Base-by-base conservation (phyloP, 306 rosid species). In the Cucumis melo region DNA sequence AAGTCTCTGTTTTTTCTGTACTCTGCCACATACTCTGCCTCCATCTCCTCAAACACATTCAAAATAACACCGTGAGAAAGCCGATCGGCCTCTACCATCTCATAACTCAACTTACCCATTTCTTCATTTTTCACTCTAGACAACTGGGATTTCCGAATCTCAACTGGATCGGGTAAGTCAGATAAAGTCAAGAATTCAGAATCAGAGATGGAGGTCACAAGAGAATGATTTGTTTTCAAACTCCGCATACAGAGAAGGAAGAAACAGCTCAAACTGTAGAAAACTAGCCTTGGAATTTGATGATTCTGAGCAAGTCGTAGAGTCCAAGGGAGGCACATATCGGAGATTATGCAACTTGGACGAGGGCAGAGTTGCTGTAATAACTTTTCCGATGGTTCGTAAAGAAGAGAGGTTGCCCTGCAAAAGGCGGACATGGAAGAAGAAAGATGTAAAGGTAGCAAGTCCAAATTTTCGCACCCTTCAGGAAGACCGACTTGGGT, bases 301-400 rank as follows among this genome's bases (percentile, higher is more conserved):
- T 12, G 24, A 19, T n/a, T 74, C 3, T 3, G 7, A 27, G 86
- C 61, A 7, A 83, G 34, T 21, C 15, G 29, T 12, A 50, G 24
- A 0, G 86, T 83, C 82, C 81, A 84, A 1, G 90, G 82, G 68
- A 92, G 67, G 51, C 86, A 1, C n/a, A 82, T 60, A 55, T 88
- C 91, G 20, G 96, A 85, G 55, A 90, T 85, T 13, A 91, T 85
- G 86, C 91, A 89, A 79, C 56, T 76, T 16, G 96, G 96, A 19
- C 44, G 67, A 0, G 90, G 90, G 29, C 48, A 66, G 0, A 91
- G 76, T 24, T 71, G 63, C 4, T 77, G 17, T 7, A 89, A 81
- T 79, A 81, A 13, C 21, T 77, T 63, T 32, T 84, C 89, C 0
- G 81, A 89, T 1, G 83, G 86, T 29, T 80, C 74, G 8, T 80